Evolutionary conservation across 179 eudicot species (phyloP).

Genomic region (Spinacia oleracea): DNA sequence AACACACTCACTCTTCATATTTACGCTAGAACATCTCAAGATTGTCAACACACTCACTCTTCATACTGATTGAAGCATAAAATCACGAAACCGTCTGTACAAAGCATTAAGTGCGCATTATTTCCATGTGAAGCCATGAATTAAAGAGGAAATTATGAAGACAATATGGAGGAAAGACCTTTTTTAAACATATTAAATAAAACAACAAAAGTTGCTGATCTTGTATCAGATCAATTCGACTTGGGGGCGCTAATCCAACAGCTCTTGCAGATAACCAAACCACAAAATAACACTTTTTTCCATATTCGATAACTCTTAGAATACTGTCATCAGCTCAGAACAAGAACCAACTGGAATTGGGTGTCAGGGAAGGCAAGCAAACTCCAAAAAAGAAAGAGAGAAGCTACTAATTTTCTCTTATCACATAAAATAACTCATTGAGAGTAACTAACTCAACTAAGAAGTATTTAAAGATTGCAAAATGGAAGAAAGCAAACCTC

Average conservation of each 20-base stretch:
- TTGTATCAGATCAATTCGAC: neutral
- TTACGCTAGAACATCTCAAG: neutral
- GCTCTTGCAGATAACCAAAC: neutral
- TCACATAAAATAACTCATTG: neutral
- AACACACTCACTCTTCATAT: no score
- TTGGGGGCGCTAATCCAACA: neutral
- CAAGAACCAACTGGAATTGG: neutral
- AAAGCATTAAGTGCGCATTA: neutral
- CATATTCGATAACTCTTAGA: neutral
- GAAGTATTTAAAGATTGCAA: neutral
- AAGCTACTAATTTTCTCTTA: neutral
- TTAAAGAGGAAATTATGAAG: neutral
- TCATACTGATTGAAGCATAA: neutral
- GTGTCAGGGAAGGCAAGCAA: neutral
- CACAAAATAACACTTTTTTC: neutral
- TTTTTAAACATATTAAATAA: neutral
- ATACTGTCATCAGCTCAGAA: neutral
- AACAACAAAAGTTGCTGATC: neutral
- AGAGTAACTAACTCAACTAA: neutral
- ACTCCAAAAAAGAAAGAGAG: neutral
- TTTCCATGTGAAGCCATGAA: slow-evolving; percentile 8
- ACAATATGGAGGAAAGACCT: neutral
- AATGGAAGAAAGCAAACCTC: slow-evolving; percentile 54
- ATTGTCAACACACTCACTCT: no score
- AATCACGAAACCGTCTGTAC: neutral